Base-by-base conservation (phyloP, 352 stramenopile genomes). In the Pythium rhizo-oryzae region DNA sequence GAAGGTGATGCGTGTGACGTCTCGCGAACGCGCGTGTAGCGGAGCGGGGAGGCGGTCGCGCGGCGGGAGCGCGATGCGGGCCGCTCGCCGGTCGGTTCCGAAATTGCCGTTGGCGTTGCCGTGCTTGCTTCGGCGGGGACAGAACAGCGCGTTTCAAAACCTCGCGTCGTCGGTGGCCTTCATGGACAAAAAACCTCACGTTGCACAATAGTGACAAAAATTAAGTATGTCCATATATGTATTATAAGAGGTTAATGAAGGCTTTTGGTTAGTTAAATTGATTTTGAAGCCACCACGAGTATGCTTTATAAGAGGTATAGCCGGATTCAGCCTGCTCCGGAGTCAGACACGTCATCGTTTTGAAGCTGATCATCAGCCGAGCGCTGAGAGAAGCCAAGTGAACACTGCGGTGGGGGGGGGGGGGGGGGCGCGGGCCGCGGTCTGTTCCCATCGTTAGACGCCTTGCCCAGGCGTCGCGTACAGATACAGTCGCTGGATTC, bases 201-300 rank as follows among this genome's bases (percentile, higher is more conserved):
- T 24, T 53, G 59, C 49, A 52, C 21, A 66, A 66, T 68, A 68
- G 62, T 68, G 61, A 68, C 62, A 68, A 51, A 0, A 21, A 55
- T 41, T 19, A 35, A 52, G 30, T 53, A 11, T 46, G 15, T 16
- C 1, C 23, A 12, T 30, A 7, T 57, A 69, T 69, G 6, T 1
- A 21, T 54, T 62, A 25, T n/a, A 7, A 53, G 2, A 62, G 39
- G 56, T 18, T 44, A 21, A 6, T n/a, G n/a, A n/a, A n/a, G n/a
- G n/a, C n/a, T n/a, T n/a, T n/a, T n/a, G n/a, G n/a, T n/a, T n/a
- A n/a, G n/a, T n/a, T n/a, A n/a, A n/a, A n/a, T n/a, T n/a, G n/a
- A n/a, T n/a, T 33, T 33, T 47, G 50, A 56, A 39, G 23, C 50
- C 33, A 21, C 4, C 9, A 47, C 1, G 6, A 1, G n/a, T 53